These are phyloP conservation scores for Ascochyta fabae DNA, from an alignment of 2,329 filamentous ascomycete species.

Conservation along the genomic window DNA sequence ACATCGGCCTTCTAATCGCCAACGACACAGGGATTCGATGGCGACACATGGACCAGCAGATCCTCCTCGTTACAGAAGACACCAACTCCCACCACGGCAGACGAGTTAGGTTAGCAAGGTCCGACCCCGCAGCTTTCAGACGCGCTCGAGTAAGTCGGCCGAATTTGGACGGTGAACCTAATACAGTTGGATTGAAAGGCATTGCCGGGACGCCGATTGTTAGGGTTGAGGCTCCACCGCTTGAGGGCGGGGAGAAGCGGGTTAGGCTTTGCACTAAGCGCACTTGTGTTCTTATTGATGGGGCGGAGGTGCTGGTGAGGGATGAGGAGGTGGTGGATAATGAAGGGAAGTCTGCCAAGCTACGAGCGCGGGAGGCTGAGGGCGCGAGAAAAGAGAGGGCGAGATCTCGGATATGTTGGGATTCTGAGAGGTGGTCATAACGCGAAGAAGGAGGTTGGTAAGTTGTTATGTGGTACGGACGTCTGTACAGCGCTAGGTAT, in stretches of 20 bases:
- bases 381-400: neutral
- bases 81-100: too few species aligned
- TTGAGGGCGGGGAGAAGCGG: neutral
- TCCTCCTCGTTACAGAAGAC: neutral
- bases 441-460: too few species aligned
- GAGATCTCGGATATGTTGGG: neutral
- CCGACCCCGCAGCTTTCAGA: neutral
- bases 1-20: neutral
- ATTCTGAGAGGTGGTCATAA: neutral
- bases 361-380: neutral
- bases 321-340: neutral
- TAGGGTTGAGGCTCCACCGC: neutral
- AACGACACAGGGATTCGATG: neutral
- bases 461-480: too few species aligned
- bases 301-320: neutral
- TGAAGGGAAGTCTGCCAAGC: neutral
- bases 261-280: neutral
- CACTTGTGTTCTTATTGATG: neutral
- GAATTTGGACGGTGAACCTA: neutral
- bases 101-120: neutral
- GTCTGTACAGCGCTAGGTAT: too few species aligned
- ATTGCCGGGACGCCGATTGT: neutral
- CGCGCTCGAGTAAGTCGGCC: neutral
- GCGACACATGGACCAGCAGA: conserved; percentile 1
- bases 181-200: neutral